Evolutionary conservation across 768 basidiomycete species (phyloP), one percentile per base, ranked within the genome.

Genomic region (Dentipellis sp.): DNA sequence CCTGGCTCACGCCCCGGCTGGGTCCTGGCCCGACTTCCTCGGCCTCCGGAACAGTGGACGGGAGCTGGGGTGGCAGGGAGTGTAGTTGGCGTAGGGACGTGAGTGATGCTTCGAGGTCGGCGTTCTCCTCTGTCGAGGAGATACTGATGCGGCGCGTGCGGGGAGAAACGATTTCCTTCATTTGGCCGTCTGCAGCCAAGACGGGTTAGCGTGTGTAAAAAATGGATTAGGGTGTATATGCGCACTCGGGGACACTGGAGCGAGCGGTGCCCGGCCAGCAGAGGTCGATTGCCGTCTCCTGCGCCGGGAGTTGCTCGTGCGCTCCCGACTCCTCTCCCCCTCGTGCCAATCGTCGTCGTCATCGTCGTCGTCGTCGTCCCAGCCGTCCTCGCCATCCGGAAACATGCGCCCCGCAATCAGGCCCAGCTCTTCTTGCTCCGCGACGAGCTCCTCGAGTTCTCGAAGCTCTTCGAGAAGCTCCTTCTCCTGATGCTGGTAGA

Each of bases 401-500:
- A 84, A 88, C 16, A 75, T 73, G 11, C 77, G 73, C 45, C 71
- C 78, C 0, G 67, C 75, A 8, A 71, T 72, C 23, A 82, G 64
- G 0, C 86, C 86, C 0, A 72, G 68, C 51, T 80, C 80, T 56
- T 91, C 88, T 64, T 84, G 83, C 62, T 74, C 68, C 19, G 69
- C 63, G 2, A 88, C 75, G 29, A 81, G 74, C 19, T 74, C 75
- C 62, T 86, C 82, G 55, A 91, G 66, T 21, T 78, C 77, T 0
- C 70, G 68, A 4, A 87, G 69, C 35, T 87, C 86, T 1, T 78
- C 77, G 4, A 79, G 62, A 1, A 97, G 71, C 50, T 94, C 88
- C 47, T 75, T 78, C 65, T 90, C 85, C 69, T 94, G 91, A 2
- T 69, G 64, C 49, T 79, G 77, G 68, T 97, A 98, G 68, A 98